Evolutionary conservation across 495 filamentous ascomycete genomes (phyloP), one percentile per base, ranked within the genome.

Genomic region (Lophiotrema nucula): DNA sequence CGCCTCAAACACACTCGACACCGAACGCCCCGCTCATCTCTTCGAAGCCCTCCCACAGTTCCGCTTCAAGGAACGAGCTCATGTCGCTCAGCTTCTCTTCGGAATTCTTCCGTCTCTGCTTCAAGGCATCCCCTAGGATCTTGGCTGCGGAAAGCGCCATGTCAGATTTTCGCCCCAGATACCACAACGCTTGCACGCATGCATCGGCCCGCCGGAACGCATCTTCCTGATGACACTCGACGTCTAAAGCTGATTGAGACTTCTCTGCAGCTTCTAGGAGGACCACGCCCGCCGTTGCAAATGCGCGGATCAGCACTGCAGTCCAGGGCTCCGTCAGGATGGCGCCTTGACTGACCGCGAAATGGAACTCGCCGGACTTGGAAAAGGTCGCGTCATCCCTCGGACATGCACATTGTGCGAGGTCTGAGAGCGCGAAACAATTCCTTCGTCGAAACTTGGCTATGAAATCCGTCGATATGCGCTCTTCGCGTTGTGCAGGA

Each of bases 261-360:
- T 35, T 27, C 6, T 27, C 10, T 25, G 66, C 47, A 11, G 23
- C 39, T 0, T 73, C 58, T 0, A 76, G 46, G 4, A 66, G 58
- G n/a, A 74, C 60, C 12, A 66, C 63, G 12, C 68, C 74, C 6
- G 77, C 74, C 35, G 70, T 74, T 5, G 66, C 67, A 55, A 79
- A 76, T 4, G 69, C 69, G 25, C 75, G 71, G 15, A 78, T 70
- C 13, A 79, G 59, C 15, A 78, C 68, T 3, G 67, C 64, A 2
- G 75, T 79, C 73, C 76, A 79, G 1, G 77, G 77, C 48, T 79
- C 76, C 1, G 70, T 73, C 8, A 79, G 55, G 22, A 77, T 64
- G 1, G 75, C 74, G 4, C 69, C 72, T 53, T 74, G 56, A 42
- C 69, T 69, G 27, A 69, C 72, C 4, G 69, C 73, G 42, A 73